These are phyloP conservation scores for Pseudozyma flocculosa DNA, from an alignment of 1,284 basidiomycete genomes.

Conservation along the genomic window DNA sequence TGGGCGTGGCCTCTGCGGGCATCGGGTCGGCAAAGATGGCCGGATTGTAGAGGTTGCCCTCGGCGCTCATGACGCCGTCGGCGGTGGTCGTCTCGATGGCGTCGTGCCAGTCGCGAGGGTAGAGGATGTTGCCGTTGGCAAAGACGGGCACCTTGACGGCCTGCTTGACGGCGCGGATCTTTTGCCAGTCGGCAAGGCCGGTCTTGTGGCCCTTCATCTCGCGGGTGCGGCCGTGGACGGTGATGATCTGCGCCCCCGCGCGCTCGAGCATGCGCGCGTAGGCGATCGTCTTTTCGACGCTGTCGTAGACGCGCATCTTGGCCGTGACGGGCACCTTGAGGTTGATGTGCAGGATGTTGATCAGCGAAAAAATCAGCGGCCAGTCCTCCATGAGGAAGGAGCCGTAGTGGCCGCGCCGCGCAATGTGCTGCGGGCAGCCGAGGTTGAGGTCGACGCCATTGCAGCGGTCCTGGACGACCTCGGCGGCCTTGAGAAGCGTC, in stretches of 20 bases:
- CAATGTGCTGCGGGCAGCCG: constrained; percentile 90
- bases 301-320: constrained; percentile 89
- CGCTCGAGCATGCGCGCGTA: constrained; percentile 93
- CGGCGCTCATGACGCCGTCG: constrained; percentile 92
- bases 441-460: constrained; percentile 95
- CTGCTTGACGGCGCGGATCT: constrained; percentile 81
- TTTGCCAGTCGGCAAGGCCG: constrained; percentile 77
- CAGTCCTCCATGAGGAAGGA: constrained; percentile 92
- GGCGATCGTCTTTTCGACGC: constrained; percentile 79
- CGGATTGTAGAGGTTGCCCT: constrained; percentile 92
- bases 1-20: constrained; percentile 6
- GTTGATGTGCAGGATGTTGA: constrained; percentile 66
- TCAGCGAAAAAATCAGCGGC: constrained; percentile 64
- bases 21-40: constrained; percentile 67
- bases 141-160: constrained; percentile 89
- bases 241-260: constrained; percentile 91
- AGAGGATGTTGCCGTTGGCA: constrained; percentile 95
- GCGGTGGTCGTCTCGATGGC: constrained; percentile 80
- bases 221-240: constrained; percentile 85
- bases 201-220: constrained; percentile 80
- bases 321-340: constrained; percentile 88
- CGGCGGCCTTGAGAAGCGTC: constrained; percentile 61
- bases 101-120: constrained; percentile 72
- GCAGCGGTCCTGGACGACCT: constrained; percentile 47
- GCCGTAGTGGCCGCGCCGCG: constrained; percentile 81